Evolutionary conservation across 352 stramenopile species (phyloP), one percentile per base, ranked within the genome.

Genomic region (Stephanocyclus meneghinianus): DNA sequence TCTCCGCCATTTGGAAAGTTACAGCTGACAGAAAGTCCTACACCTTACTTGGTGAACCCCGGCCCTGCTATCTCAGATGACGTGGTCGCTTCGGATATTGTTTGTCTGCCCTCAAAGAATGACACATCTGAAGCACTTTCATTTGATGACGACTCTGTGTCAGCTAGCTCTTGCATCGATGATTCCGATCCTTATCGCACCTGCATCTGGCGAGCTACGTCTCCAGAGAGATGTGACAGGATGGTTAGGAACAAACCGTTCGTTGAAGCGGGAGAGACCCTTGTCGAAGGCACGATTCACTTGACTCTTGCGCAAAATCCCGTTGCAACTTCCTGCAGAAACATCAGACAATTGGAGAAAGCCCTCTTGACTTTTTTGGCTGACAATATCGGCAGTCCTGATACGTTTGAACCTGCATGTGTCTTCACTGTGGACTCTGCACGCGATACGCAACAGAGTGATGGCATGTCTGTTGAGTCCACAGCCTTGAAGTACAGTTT

Each of bases 371-470:
- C 30, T 32, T 76, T 53, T 48, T 37, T 76, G 1, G 68, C 68
- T 2, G 56, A 76, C 18, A 76, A 76, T 37, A 69, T 76, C 30
- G 68, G 68, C 10, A 63, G 55, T 45, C 2, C n/a, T 21, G 56
- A 55, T 2, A 50, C 32, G 7, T 76, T 61, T 50, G 30, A 68
- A 35, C 53, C 56, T 45, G 68, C 42, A 15, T 76, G 68, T 63
- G 68, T 69, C 8, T 51, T 60, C 37, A 60, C 35, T 2, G 29
- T 45, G 6, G 40, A 68, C 15, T 21, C 13, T 16, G 53, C 68
- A 60, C n/a, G 51, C 11, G n/a, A 60, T 32, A 11, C 29, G 2
- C 45, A 16, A 16, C 6, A 16, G 3, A 53, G 45, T 32, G 30
- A 32, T 60, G 51, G 51, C 2, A 5, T 11, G 11, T 15, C n/a